Evolutionary conservation across 495 filamentous ascomycete genomes (phyloP), one percentile per base, ranked within the genome.

Genomic region (Hypoxylon lienhwacheense): DNA sequence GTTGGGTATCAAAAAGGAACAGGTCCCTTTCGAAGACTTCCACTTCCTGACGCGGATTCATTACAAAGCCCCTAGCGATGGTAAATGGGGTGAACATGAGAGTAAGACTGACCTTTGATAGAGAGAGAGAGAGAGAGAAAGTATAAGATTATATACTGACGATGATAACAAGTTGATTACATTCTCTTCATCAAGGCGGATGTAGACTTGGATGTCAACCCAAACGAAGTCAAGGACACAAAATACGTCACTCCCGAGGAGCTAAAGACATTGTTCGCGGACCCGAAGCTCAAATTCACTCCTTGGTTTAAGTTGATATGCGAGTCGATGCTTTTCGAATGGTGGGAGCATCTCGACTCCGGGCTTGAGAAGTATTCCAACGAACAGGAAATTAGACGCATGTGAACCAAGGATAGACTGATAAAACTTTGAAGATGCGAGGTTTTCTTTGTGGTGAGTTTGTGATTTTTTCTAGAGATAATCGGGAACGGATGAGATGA

Each of bases 261-360:
- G 50, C 76, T 99, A 50, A 93, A 89, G 77, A 58, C 76, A 35
- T 90, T 91, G 82, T 96, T 99, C 68, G 69, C 85, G 63, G 83
- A 97, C 67, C 80, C 85, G 6, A 78, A 64, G 5, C 77, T 96
- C 54, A 86, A 80, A 60, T 98, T 97, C 70, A 99, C 93, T 5
- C 93, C 93, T 1, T 99, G 93, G 93, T 99, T 99, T 78, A 96
- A 96, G 81, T 83, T 99, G 58, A 97, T 99, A 66, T 99, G 95
- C 78, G 72, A 97, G 60, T 90, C 89, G 42, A 88, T 97, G 90
- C 82, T 99, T 34, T 97, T 95, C 64, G 91, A 97, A 69, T 99
- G 93, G 93, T 99, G 93, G 93, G 81, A 84, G 63, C 85, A 91
- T 70, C 81, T 97, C 24, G 86, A 91, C 53, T 76, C 79, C 19